A percentile compares a stretch with the other conserved stretches of the same genome.
Conservation (phyloP, 2,329 filamentous ascomycete genomes). For the Samsoniella hepiali region DNA sequence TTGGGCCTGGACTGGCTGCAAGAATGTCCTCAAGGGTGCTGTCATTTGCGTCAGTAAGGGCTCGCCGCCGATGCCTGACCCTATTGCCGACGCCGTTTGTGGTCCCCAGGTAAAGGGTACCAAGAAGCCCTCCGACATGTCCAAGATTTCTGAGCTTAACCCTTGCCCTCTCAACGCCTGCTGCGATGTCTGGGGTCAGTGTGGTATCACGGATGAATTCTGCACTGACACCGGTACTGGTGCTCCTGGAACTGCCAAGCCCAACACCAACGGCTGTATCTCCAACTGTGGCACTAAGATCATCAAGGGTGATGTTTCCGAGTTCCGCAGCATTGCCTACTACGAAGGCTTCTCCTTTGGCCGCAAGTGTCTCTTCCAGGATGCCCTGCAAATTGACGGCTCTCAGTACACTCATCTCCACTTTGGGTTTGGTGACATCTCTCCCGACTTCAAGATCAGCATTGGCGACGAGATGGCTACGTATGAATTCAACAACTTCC, state of each 20-base stretch:
- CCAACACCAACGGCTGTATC: constrained; percentile 14
- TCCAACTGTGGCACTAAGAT: constrained; percentile 18
- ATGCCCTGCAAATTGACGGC: constrained; percentile 26
- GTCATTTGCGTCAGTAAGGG: constrained; percentile 25
- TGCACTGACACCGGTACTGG: constrained; percentile 27
- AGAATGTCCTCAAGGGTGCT: constrained; percentile 13
- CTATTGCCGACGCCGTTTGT: constrained; percentile 23
- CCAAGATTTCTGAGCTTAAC: constrained; percentile 25
- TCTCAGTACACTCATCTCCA: constrained; percentile 24
- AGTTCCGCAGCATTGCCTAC: constrained; percentile 25
- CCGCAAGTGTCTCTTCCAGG: constrained; percentile 22
- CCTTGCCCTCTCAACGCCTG: constrained; percentile 31
- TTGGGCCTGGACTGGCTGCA: constrained; percentile 26
- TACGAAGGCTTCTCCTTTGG: constrained; percentile 18
- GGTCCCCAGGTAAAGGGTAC: constrained; percentile 26
- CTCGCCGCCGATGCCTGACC: constrained; percentile 23
- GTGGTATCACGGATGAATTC: constrained; percentile 38
- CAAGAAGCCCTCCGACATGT: constrained; percentile 16
- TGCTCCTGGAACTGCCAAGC: constrained; percentile 13
- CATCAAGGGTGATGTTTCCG: constrained; percentile 23
- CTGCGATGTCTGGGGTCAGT: constrained; percentile 38
- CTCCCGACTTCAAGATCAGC: constrained; percentile 24
- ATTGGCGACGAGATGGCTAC: constrained; percentile 20
- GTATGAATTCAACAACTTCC: constrained; percentile 31
- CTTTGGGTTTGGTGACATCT: constrained; percentile 27